Evolutionary conservation across 2,329 filamentous ascomycete genomes (phyloP), one percentile per base, ranked within the genome.

Genomic region (Talaromyces atroroseus): DNA sequence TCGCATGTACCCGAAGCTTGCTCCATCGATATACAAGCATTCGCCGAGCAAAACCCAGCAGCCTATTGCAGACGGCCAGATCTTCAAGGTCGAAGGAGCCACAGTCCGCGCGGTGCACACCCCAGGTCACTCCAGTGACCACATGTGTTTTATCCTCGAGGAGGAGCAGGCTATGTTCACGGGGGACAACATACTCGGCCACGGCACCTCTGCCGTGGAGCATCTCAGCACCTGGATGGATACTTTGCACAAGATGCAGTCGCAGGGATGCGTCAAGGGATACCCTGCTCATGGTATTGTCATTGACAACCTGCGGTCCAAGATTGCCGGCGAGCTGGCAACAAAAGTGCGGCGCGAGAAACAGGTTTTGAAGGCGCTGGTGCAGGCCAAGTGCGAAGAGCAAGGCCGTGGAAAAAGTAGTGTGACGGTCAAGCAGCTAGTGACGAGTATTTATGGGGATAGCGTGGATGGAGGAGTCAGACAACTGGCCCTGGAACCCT

Each of bases 101-200:
- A 76, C 71, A 0, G 49, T 75, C 23, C 65, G 63, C 1, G 73
- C 75, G 2, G 51, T 78, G 1, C 66, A 82, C 63, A 79, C 76
- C 2, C 85, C 85, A 0, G 86, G 90, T 1, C 90, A 95, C 65
- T 84, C 89, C 0, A 74, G 75, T 1, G 90, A 95, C 65, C 90
- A 94, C 64, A 85, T 89, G 77, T 83, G 81, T n/a, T 84, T 94
- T 58, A 66, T 89, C 1, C 72, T 92, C 1, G 79, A 83, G 42
- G 87, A 91, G 62, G 79, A 92, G 66, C 79, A 88, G 58, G 86
- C 87, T 48, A 82, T 92, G 76, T 90, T 92, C 67, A 91, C 89
- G 0, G 89, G 85, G 1, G 89, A 92, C 70, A 92, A 90, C 64
- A 82, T 92, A 1, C 78, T 92, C 0, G 89, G 89, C 0, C 87